Base-by-base conservation (phyloP, 2,329 filamentous ascomycete genomes). In the Cordyceps pruinosa region DNA sequence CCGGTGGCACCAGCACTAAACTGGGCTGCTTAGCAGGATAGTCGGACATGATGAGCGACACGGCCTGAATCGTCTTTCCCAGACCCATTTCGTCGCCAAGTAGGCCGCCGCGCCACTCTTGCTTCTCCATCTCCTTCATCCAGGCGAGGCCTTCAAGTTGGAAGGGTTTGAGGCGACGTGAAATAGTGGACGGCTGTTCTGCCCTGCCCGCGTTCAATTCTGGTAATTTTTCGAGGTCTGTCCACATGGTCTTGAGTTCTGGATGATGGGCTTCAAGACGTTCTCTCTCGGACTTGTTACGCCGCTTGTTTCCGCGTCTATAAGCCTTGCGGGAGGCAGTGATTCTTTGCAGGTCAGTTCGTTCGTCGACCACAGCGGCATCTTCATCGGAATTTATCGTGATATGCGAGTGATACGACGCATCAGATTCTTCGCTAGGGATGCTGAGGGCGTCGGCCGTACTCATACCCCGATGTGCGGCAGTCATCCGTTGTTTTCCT, bases 21-120 rank as follows among this genome's bases (percentile, higher is more conserved):
- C 90, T 89, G 1, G 94, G 93, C 56, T 87, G 75, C 63, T 87
- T 88, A 23, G 86, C 88, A 4, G 92, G 93, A 66, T 89, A 97
- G 69, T 97, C 92, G 1, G 93, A 97, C 94, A 97, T 97, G 71
- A 99, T 91, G 45, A 99, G 81, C 3, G 93, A 97, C 19, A 99
- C 94, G 2, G 94, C 93, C 72, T 99, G 94, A 51, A 99, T 97
- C 0, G 94, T 99, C 76, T 99, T 99, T 50, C 94, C 94, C 74
- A 99, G 89, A 7, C 94, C 94, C 94, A 99, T 99, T 73, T 99
- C 94, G 65, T 99, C 94, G 59, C 94, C 94, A 2, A 99, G 81
- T 2, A 99, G 78, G 15, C 94, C 94, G 19, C 94, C 94, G 66
- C 86, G 89, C 81, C 92, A 97, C 39, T 87, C 75, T 0, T 84